Evolutionary conservation across 2,329 filamentous ascomycete species (phyloP).

Genomic region (Domatiomyces globalis): DNA sequence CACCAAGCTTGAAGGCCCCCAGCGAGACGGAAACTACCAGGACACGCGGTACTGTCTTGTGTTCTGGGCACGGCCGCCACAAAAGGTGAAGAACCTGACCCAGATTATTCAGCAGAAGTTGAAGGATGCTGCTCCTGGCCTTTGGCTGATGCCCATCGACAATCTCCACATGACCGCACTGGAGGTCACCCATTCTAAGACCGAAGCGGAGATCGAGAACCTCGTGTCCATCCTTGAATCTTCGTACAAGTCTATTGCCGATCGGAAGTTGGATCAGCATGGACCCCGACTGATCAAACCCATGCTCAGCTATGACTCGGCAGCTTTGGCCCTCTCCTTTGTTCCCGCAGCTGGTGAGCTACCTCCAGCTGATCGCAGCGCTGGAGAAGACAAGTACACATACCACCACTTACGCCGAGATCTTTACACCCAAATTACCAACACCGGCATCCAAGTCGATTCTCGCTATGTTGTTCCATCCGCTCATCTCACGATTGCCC

Average conservation of each 20-base stretch:
- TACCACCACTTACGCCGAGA: slow-evolving; percentile 85
- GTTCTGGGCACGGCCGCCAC: slow-evolving; percentile 74
- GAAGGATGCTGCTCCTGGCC: slow-evolving; percentile 52
- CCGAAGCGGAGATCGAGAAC: slow-evolving; percentile 49
- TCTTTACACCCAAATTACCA: slow-evolving; percentile 48
- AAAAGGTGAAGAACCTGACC: slow-evolving; percentile 54
- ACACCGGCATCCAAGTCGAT: slow-evolving; percentile 53
- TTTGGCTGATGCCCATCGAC: slow-evolving; percentile 75
- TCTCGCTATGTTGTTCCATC: slow-evolving; percentile 80
- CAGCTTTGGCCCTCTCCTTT: slow-evolving; percentile 76
- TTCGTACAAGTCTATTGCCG: slow-evolving; percentile 34
- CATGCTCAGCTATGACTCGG: slow-evolving; percentile 66
- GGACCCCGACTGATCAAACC: slow-evolving; percentile 68
- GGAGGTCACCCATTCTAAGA: slow-evolving; percentile 70
- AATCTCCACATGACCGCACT: slow-evolving; percentile 74
- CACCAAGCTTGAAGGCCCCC: slow-evolving; percentile 49
- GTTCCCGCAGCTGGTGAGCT: slow-evolving; percentile 59
- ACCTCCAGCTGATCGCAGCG: slow-evolving; percentile 19
- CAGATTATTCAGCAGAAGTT: slow-evolving; percentile 54
- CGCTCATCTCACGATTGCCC: slow-evolving; percentile 73
- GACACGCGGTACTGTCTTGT: slow-evolving; percentile 73
- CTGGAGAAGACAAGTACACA: slow-evolving; percentile 52
- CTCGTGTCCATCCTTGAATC: slow-evolving; percentile 44
- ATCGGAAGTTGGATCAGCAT: slow-evolving; percentile 47
- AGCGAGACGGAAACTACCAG: slow-evolving; percentile 51